These are phyloP conservation scores for Pyricularia grisea DNA, from an alignment of 2,329 filamentous ascomycete species.

Conservation along the genomic window DNA sequence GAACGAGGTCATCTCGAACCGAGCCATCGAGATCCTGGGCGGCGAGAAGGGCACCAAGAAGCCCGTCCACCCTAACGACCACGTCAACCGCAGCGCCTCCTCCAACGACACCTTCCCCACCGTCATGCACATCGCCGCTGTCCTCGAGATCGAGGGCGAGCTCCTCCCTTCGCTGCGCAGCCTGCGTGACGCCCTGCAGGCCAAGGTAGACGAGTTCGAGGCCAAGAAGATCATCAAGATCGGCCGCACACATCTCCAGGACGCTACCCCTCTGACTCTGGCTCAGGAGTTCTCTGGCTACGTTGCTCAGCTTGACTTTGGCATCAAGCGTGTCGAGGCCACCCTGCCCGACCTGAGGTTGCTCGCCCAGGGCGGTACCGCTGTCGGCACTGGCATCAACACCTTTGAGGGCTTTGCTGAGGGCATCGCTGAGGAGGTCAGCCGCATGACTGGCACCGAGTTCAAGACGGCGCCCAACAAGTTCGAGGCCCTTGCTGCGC, in stretches of 20 bases:
- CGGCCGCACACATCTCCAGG: slow-evolving; percentile 92
- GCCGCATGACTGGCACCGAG: slow-evolving; percentile 82
- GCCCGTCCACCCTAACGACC: slow-evolving; percentile 98
- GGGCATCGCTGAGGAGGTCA: slow-evolving; percentile 82
- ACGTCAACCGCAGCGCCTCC: slow-evolving; percentile 98
- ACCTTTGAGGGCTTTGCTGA: slow-evolving; percentile 95
- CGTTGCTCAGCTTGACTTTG: slow-evolving; percentile 85
- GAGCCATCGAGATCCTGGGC: slow-evolving; percentile 94
- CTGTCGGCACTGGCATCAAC: slow-evolving; percentile 95
- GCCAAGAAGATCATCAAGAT: slow-evolving; percentile 94
- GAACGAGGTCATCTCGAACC: slow-evolving; percentile 99
- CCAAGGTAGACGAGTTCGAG: slow-evolving; percentile 83
- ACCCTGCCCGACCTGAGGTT: slow-evolving; percentile 75
- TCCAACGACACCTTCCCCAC: slow-evolving; percentile 99
- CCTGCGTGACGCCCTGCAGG: slow-evolving; percentile 74
- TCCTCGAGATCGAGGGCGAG: slow-evolving; percentile 81
- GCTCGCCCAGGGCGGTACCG: slow-evolving; percentile 91
- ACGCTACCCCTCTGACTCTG: slow-evolving; percentile 89
- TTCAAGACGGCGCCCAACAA: slow-evolving; percentile 98
- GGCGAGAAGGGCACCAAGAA: slow-evolving; percentile 94
- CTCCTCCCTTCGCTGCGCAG: slow-evolving; percentile 76
- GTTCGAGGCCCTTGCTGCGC: slow-evolving; percentile 92
- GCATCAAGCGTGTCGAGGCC: slow-evolving; percentile 77
- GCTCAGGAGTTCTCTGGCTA: slow-evolving; percentile 98
- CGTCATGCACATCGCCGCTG: slow-evolving; percentile 98